Evolutionary conservation across 2,329 filamentous ascomycete genomes (phyloP), one percentile per base, ranked within the genome.

Genomic region (Cladophialophora chaetospira): DNA sequence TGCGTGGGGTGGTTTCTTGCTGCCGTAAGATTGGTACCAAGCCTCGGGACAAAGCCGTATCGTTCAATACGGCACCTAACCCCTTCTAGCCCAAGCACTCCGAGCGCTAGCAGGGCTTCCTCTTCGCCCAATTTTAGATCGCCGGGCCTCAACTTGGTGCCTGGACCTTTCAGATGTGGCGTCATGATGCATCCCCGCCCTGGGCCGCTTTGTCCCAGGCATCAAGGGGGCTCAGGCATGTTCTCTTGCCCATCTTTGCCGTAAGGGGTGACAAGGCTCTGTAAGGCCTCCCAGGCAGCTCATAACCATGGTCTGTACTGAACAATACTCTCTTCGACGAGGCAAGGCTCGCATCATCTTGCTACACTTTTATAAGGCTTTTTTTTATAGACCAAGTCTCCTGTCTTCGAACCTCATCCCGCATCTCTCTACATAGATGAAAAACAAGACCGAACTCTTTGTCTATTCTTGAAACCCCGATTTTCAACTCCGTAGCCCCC

Each of bases 51-150:
- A n/a, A n/a, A n/a, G n/a, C n/a, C n/a, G 48, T 51, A 31, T 38
- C 8, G 26, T 13, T 8, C 15, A 13, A 28, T 43, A 31, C 35
- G 11, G 15, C n/a, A 19, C 19, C 35, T 51, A 42, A 15, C 48
- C 36, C n/a, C 19, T 31, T 19, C 10, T n/a, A 33, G 48, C 0
- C 25, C 10, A 3, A 6, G n/a, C 9, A n/a, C 23, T 55, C 52
- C 52, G 52, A 55, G 26, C 43, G 35, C 52, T 55, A 55, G 52
- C 38, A 52, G 35, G 49, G 36, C 29, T 19, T 8, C 3, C 15
- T 44, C 21, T 28, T 10, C 19, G 17, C 25, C 50, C 50, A 53
- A 29, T 53, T 53, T 47, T 54, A 47, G 51, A 28, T 33, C 9
- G 13, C 26, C 26, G n/a, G 25, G 8, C 8, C 19, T 10, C 36